A percentile compares a stretch with the other conserved stretches of the same genome.
These are phyloP conservation scores for Cordyceps pruinosa DNA, from an alignment of 2,329 filamentous ascomycete genomes.

Conservation along the genomic window DNA sequence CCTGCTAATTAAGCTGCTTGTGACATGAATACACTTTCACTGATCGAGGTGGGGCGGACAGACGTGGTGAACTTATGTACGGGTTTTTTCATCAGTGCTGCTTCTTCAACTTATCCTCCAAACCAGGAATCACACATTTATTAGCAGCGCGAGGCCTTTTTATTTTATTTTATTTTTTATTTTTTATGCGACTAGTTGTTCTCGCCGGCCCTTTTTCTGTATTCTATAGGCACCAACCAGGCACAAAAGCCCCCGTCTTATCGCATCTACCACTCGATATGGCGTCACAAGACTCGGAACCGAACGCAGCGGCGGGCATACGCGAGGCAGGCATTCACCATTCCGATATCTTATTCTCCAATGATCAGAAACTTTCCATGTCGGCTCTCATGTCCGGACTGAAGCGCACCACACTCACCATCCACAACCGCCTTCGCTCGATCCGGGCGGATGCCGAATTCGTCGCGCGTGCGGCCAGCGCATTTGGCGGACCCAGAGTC, in stretches of 20 bases:
- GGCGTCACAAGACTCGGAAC: background rate
- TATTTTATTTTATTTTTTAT: no score
- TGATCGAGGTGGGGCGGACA: background rate
- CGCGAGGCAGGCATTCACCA: constrained; percentile 17
- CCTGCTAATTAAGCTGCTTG: background rate
- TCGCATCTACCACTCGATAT: background rate
- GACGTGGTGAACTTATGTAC: background rate
- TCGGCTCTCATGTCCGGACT: constrained; percentile 64
- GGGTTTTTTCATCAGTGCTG: no score
- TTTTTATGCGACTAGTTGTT: no score
- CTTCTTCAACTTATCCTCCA: no score
- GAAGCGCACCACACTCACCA: constrained; percentile 67
- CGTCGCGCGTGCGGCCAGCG: constrained; percentile 52
- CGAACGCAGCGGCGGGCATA: background rate
- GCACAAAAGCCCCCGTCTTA: no score
- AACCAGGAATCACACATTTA: no score
- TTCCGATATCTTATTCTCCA: constrained; percentile 43
- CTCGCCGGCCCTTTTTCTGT: no score
- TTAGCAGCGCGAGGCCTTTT: no score
- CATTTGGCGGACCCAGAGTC: constrained; percentile 26
- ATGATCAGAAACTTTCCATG: constrained; percentile 54
- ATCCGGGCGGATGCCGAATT: constrained; percentile 73
- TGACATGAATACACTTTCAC: background rate
- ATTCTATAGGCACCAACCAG: no score
- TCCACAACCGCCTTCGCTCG: constrained; percentile 74